These are phyloP conservation scores for Cordia subcordata DNA, from an alignment of 257 asterid species.

Conservation along the genomic window DNA sequence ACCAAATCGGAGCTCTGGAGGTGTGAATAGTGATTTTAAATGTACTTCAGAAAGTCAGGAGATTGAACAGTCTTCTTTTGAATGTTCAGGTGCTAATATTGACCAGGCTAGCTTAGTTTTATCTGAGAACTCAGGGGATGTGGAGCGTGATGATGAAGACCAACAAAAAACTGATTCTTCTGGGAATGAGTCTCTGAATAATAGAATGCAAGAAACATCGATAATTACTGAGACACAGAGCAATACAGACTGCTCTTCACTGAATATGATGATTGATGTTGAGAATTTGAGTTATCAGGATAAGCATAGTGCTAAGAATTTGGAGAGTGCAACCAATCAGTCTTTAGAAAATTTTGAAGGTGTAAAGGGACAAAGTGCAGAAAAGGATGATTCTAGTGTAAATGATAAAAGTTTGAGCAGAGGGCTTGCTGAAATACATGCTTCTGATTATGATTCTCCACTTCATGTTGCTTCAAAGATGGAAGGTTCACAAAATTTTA, in stretches of 20 bases:
- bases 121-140: conserved; percentile 20
- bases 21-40: conserved; percentile 19
- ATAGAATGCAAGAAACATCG: conserved; percentile 32
- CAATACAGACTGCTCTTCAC: conserved; percentile 27
- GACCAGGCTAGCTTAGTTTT: conserved; percentile 19
- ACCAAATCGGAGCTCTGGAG: conserved; percentile 28
- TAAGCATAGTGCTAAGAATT: conserved; percentile 24
- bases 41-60: conserved; percentile 25
- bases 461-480: conserved; percentile 25
- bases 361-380: conserved; percentile 14
- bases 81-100: conserved; percentile 25
- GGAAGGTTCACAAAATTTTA: conserved; percentile 29
- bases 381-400: conserved; percentile 19
- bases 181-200: conserved; percentile 28
- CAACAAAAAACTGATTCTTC: conserved; percentile 25
- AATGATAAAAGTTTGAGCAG: conserved; percentile 23
- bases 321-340: conserved; percentile 24
- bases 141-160: conserved; percentile 25
- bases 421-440: conserved; percentile 25
- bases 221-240: conserved; percentile 22
- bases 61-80: conserved; percentile 27
- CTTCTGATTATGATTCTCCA: conserved; percentile 23
- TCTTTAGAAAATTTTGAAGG: conserved; percentile 18
- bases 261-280: conserved; percentile 23
- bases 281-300: conserved; percentile 31